phyloP scores from a whole-genome alignment of 2,329 filamentous ascomycete species.

The Thyridium curvatum region DNA sequence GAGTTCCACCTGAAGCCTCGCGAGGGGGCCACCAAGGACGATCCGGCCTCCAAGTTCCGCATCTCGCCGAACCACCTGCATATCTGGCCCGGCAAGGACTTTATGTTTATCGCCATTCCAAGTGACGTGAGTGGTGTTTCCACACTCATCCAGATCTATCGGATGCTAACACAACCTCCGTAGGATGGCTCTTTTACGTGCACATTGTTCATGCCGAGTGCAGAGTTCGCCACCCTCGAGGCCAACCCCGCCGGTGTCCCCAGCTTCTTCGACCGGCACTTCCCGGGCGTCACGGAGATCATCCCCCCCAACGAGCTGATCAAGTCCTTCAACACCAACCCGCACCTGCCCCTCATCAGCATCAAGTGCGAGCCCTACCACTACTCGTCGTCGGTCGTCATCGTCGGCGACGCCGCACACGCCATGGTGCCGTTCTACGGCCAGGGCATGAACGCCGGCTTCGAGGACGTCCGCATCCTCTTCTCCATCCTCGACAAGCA shows the following conservation, averaged over 20 bases:
- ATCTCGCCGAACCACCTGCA: constrained; percentile 93
- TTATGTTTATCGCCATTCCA: constrained; percentile 98
- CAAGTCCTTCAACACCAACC: constrained; percentile 71
- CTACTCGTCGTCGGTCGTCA: constrained; percentile 68
- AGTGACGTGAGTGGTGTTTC: constrained; percentile 39
- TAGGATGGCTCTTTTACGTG: constrained; percentile 90
- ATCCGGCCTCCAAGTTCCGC: constrained; percentile 48
- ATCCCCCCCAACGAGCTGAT: constrained; percentile 64
- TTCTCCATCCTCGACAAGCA: constrained; percentile 76
- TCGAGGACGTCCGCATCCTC: constrained; percentile 87
- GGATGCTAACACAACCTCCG: constrained; percentile 7
- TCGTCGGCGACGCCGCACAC: constrained; percentile 90
- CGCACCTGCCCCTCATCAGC: constrained; percentile 86
- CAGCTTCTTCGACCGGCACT: constrained; percentile 73
- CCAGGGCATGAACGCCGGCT: constrained; percentile 93
- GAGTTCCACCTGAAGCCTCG: constrained; percentile 76
- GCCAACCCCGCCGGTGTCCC: constrained; percentile 52
- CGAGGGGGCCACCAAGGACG: constrained; percentile 14
- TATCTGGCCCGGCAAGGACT: constrained; percentile 90
- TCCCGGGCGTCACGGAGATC: constrained; percentile 75
- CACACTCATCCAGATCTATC: not conserved
- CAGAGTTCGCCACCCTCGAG: constrained; percentile 64
- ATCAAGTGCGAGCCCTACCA: constrained; percentile 92
- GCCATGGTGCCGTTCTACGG: constrained; percentile 99
- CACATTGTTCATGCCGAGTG: constrained; percentile 79